Conservation (phyloP, 1,139 yeast genomes). For the Blastobotrys serpentis region DNA sequence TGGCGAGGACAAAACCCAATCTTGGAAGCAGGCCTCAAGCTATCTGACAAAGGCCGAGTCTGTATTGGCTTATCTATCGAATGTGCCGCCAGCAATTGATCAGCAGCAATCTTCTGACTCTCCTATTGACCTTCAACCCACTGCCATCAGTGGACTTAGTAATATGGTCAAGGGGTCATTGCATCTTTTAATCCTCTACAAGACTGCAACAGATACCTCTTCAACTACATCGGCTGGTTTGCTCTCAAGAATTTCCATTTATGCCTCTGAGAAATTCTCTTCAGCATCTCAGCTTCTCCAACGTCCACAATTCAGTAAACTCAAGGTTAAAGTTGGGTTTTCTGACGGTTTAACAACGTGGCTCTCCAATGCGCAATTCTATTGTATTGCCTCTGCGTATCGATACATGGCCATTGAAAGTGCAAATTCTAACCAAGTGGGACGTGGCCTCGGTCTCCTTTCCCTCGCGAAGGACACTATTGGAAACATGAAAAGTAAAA, state of each 20-base stretch:
- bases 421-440: constrained; percentile 32
- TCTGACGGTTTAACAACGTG: constrained; percentile 29
- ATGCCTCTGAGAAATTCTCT: constrained; percentile 36
- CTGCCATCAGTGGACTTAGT: constrained; percentile 30
- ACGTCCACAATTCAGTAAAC: constrained; percentile 13
- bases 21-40: constrained; percentile 36
- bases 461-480: constrained; percentile 23
- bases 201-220: constrained; percentile 26
- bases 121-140: constrained; percentile 31
- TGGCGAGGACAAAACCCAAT: constrained; percentile 21
- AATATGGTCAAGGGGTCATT: constrained; percentile 34
- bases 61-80: constrained; percentile 30
- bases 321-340: constrained; percentile 5
- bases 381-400: constrained; percentile 34
- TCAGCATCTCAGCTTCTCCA: constrained; percentile 30
- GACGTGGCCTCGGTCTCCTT: constrained; percentile 35
- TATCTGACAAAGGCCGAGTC: constrained; percentile 33
- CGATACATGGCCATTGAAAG: constrained; percentile 35
- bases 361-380: constrained; percentile 32
- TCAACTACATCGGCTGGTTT: constrained; percentile 31
- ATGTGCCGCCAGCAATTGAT: constrained; percentile 23
- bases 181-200: constrained; percentile 34
- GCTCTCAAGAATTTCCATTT: constrained; percentile 37
- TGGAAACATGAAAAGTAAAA: constrained; percentile 12
- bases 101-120: constrained; percentile 8